Conservation (phyloP, 805 yeast species). For the Metschnikowia gruessii region DNA sequence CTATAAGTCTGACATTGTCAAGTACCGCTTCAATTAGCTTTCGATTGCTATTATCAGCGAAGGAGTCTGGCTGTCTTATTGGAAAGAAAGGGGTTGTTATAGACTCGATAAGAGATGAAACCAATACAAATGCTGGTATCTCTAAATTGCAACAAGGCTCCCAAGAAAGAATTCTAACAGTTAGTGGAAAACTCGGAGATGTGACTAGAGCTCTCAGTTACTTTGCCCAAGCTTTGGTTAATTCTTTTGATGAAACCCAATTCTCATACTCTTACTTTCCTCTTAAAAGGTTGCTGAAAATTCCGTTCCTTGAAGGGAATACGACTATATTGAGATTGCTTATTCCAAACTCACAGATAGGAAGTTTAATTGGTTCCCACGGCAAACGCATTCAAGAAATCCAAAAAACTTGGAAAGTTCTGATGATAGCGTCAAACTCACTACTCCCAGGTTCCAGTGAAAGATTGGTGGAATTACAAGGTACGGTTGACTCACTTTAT, state of each 20-base stretch:
- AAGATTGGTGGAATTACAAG: constrained; percentile 84
- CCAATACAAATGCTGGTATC: constrained; percentile 82
- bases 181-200: constrained; percentile 67
- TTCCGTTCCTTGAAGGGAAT: constrained; percentile 50
- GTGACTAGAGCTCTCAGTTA: constrained; percentile 68
- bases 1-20: background rate
- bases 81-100: constrained; percentile 83
- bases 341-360: constrained; percentile 82
- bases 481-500: constrained; percentile 61
- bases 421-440: constrained; percentile 85
- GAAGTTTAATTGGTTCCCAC: constrained; percentile 81
- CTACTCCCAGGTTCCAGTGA: constrained; percentile 79
- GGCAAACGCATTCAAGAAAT: constrained; percentile 78
- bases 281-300: constrained; percentile 53
- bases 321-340: constrained; percentile 62
- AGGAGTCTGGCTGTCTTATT: constrained; percentile 87
- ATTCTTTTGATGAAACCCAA: constrained; percentile 32
- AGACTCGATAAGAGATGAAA: constrained; percentile 68
- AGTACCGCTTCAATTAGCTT: constrained; percentile 36
- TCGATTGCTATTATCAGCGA: constrained; percentile 70
- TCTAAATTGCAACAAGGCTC: constrained; percentile 78
- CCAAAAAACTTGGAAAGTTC: constrained; percentile 64
- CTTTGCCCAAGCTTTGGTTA: constrained; percentile 63
- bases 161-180: constrained; percentile 77
- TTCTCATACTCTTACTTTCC: constrained; percentile 54